Percentiles rank a stretch among this genome's conserved stretches.
Evolutionary conservation across 2,329 filamentous ascomycete species (phyloP).

Genomic region (Sporothrix sp.): DNA sequence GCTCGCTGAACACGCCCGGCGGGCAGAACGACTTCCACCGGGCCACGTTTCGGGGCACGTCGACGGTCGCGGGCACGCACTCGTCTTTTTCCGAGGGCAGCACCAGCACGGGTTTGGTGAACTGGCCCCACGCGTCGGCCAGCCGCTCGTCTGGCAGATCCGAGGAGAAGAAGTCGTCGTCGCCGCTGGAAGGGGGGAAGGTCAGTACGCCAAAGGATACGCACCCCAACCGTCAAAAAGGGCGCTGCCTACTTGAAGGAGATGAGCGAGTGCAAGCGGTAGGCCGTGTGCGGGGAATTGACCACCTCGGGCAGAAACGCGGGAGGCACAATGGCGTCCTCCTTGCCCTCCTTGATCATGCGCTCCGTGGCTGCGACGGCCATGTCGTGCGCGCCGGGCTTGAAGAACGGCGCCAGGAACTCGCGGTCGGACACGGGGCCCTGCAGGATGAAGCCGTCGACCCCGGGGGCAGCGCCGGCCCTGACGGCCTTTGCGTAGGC

Average conservation of each 20-base stretch:
- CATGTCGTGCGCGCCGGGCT: conserved; percentile 32
- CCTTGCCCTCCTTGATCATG: conserved; percentile 46
- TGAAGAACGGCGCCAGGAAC: conserved; percentile 39
- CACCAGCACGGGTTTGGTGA: conserved; percentile 52
- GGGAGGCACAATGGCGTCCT: conserved; percentile 44
- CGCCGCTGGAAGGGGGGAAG: conserved; percentile 40
- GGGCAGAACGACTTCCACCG: conserved; percentile 43
- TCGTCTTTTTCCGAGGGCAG: conserved; percentile 59
- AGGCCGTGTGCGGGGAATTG: conserved; percentile 40
- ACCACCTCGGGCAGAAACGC: conserved; percentile 33
- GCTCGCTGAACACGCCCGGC: conserved; percentile 34
- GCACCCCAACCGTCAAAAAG: neutral
- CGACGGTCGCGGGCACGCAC: conserved; percentile 47
- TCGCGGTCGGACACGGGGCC: conserved; percentile 73
- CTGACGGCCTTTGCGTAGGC: conserved; percentile 40
- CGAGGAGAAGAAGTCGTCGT: conserved; percentile 83
- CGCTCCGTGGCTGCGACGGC: conserved; percentile 40
- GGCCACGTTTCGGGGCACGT: conserved; percentile 47
- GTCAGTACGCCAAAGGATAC: neutral
- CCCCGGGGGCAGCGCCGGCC: conserved; percentile 33
- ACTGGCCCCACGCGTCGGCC: conserved; percentile 52
- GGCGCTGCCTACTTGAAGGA: conserved; percentile 37
- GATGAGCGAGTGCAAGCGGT: conserved; percentile 41
- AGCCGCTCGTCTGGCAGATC: conserved; percentile 54
- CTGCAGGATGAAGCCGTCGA: conserved; percentile 73